Base-by-base conservation (phyloP, 2,329 filamentous ascomycete genomes). In the Ceratocystis variospora region DNA sequence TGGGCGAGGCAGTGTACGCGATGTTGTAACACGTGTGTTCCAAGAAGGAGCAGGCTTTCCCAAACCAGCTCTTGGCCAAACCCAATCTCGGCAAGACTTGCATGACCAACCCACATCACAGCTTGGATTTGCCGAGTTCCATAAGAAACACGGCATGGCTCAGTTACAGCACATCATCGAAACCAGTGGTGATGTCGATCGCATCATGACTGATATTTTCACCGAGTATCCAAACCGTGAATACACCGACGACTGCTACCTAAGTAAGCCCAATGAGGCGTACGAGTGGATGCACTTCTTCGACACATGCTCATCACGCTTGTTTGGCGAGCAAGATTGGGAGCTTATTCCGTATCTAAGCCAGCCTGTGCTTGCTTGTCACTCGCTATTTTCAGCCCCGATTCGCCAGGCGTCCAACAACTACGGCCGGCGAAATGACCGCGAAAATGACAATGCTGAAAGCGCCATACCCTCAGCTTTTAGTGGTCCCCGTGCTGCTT, bases 201-300 rank as follows among this genome's bases (percentile, higher is more conserved):
- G 87, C 68, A 87, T 95, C 71, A 80, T 93, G 72, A 86, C 85
- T 19, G 89, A 97, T 69, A 87, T 95, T 71, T 96, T 96, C 72
- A 80, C 88, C 25, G 83, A 88, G 70, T 99, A 96, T 74, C 91
- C 93, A 0, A 85, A 84, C 53, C 89, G 91, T 71, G 86, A 91
- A 22, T 99, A 88, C 76, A 95, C 96, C 77, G 94, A 99, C 74
- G 94, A 99, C 75, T 88, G 87, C 0, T 87, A 90, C 70, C 84
- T 99, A 41, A 89, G 87, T 44, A 99, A 99, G 73, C 95, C 95
- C 0, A 86, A 87, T 70, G 78, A 83, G 74, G 90, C 90, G 0
- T 96, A 96, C 74, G 93, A 96, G 72, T 99, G 94, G 94, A 83
- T 99, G 66, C 81, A 95, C 74, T 97, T 99, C 75, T 89, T 96